Evolutionary conservation across 768 basidiomycete species (phyloP), one percentile per base, ranked within the genome.

Genomic region (Tylopilus sp.): DNA sequence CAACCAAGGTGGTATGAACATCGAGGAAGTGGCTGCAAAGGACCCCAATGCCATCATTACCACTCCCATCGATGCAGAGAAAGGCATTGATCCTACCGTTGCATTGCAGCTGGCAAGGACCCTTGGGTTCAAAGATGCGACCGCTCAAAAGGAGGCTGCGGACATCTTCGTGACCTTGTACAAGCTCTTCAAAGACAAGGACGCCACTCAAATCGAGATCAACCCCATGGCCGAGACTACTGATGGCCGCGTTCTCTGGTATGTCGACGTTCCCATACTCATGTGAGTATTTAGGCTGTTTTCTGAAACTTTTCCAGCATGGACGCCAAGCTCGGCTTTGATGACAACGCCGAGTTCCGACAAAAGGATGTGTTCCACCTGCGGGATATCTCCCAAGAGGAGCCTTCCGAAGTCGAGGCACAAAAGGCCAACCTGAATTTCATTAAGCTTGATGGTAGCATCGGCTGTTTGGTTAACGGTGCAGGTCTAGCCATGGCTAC

Each of bases 281-380:
- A 20, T 28, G 25, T 25, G 9, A 12, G 23, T 36, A 5, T 45
- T 53, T 49, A 33, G 26, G 51, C 31, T 11, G 2, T 31, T 45
- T 36, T 36, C n/a, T n/a, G 2, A n/a, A n/a, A 31, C 7, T 30
- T 51, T 41, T 55, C 12, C 58, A 95, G 95, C 76, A 98, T 99
- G 97, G 97, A 99, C 70, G 97, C 97, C 69, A 99, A 99, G 72
- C 92, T 98, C 55, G 93, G 94, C n/a, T 99, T 99, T 63, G 97
- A 99, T 63, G 97, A 99, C 69, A 98, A 99, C 66, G 97, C 97
- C 33, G 93, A 94, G 66, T 99, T 99, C 82, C 88, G 97, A 55
- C 97, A 99, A 67, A 72, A 83, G 63, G 93, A 95, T 60, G 69
- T 98, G 55, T 97, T 95, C 67, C 78, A 73, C 48, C 79, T 99